These are phyloP conservation scores for Articulospora tetracladia DNA, from an alignment of 495 filamentous ascomycete genomes.

Conservation along the genomic window DNA sequence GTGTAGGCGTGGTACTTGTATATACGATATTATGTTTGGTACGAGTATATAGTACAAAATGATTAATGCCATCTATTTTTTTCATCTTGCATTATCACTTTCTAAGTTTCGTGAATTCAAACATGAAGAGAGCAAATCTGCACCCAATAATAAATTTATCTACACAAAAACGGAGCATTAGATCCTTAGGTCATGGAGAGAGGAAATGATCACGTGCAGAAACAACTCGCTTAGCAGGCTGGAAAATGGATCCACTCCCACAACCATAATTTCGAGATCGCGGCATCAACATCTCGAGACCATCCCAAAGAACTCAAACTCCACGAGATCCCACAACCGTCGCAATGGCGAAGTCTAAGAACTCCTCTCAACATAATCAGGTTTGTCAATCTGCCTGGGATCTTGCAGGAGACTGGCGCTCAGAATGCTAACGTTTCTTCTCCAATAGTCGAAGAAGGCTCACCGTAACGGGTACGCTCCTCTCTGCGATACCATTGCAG, in stretches of 20 bases:
- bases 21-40: background rate
- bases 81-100: background rate
- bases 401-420: background rate
- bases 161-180: too few species aligned
- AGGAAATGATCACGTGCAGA: background rate
- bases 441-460: slow-evolving; percentile 86
- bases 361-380: slow-evolving; percentile 48
- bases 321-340: slow-evolving; percentile 3
- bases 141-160: too few species aligned
- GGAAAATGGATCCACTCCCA: background rate
- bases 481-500: background rate
- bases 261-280: background rate
- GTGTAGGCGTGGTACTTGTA: slow-evolving; percentile 8
- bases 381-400: background rate
- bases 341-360: slow-evolving; percentile 13
- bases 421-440: background rate
- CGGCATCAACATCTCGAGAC: background rate
- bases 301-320: background rate
- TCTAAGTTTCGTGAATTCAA: background rate
- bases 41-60: background rate
- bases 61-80: background rate
- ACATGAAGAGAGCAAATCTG: background rate
- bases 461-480: slow-evolving; percentile 88
- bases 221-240: background rate
- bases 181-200: too few species aligned